These are phyloP conservation scores for Marchantia paleacea DNA, from an alignment of 225 moss, liverwort and hornwort species.

Conservation along the genomic window DNA sequence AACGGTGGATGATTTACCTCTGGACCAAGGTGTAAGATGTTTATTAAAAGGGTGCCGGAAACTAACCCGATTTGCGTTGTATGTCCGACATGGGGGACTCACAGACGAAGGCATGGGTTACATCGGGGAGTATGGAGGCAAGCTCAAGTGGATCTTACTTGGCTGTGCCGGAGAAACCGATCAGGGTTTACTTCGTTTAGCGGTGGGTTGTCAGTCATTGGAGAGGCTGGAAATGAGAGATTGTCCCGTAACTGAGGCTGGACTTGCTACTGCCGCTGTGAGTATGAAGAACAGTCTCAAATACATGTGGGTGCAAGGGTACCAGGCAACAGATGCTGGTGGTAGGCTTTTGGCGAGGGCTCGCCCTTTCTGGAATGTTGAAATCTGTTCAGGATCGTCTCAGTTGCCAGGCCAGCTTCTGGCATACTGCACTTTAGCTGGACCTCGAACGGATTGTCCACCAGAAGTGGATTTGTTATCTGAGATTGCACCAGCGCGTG, in stretches of 20 bases:
- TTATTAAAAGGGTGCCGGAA: constrained; percentile 61
- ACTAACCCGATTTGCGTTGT: constrained; percentile 63
- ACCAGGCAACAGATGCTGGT: constrained; percentile 42
- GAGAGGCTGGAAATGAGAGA: constrained; percentile 79
- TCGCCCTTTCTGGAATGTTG: constrained; percentile 53
- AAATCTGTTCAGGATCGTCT: constrained; percentile 44
- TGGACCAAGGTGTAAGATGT: constrained; percentile 77
- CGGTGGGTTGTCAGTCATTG: constrained; percentile 52
- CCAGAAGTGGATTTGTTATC: constrained; percentile 47
- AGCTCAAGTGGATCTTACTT: constrained; percentile 68
- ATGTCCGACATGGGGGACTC: constrained; percentile 66
- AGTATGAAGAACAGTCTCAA: constrained; percentile 54
- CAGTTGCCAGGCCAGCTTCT: constrained; percentile 44
- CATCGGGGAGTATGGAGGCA: constrained; percentile 65
- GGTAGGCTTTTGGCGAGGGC: constrained; percentile 41
- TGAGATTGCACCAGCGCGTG: not conserved
- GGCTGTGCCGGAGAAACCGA: constrained; percentile 84
- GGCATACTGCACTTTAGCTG: constrained; percentile 62
- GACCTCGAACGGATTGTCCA: constrained; percentile 61
- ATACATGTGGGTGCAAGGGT: constrained; percentile 72
- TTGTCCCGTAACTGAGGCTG: constrained; percentile 70
- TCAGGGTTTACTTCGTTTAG: constrained; percentile 56
- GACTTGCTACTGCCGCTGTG: constrained; percentile 51
- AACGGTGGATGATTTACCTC: constrained; percentile 53
- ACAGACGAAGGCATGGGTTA: constrained; percentile 71